These are phyloP conservation scores for Leishmania aethiopica DNA, from an alignment of 208 protist genomes.

Conservation along the genomic window DNA sequence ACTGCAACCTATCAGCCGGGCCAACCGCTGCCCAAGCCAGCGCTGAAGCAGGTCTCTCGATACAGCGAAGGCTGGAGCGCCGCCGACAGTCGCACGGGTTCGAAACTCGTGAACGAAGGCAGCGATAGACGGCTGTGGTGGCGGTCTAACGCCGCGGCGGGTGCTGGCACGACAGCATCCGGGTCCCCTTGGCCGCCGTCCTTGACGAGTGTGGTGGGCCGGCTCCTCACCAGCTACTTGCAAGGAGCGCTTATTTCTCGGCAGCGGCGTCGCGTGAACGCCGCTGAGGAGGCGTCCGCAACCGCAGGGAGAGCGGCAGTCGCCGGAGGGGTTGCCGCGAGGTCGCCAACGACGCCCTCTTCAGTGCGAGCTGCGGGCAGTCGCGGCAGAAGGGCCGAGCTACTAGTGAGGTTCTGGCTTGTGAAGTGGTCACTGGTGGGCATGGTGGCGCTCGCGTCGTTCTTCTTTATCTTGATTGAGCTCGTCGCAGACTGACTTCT, in stretches of 20 bases:
- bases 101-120: neutral
- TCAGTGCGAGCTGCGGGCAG: neutral
- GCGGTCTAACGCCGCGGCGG: neutral
- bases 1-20: slow-evolving; percentile 26
- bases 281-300: neutral
- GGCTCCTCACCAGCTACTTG: neutral
- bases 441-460: slow-evolving; percentile 10
- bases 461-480: slow-evolving; percentile 10
- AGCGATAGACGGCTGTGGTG: neutral
- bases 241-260: neutral
- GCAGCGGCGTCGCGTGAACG: slow-evolving; percentile 1
- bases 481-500: slow-evolving; percentile 11
- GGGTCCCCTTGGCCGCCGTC: neutral
- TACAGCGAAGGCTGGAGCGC: slow-evolving; percentile 9
- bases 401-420: neutral
- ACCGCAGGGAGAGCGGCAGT: neutral
- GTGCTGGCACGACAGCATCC: neutral
- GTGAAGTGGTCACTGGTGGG: slow-evolving; percentile 28
- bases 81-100: neutral
- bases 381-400: neutral
- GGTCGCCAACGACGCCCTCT: neutral
- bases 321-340: neutral
- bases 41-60: slow-evolving; percentile 24
- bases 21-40: slow-evolving; percentile 31
- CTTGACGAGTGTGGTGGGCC: neutral